phyloP scores from a whole-genome alignment of 768 basidiomycete species.

The Leccinum uliginosum region DNA sequence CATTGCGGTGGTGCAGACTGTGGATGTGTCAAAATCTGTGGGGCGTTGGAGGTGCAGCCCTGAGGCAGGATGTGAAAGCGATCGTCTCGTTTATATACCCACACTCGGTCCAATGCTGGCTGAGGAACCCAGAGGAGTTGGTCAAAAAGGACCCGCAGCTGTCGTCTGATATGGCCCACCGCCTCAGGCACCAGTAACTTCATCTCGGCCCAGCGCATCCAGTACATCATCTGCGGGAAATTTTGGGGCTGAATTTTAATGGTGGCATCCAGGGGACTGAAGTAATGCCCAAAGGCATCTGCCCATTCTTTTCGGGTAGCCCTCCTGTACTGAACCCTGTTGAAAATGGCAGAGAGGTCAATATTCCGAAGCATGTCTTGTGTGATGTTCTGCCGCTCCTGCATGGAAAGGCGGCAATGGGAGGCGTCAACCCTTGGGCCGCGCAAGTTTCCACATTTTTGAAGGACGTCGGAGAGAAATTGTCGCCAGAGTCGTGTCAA shows the following conservation, averaged over 20 bases:
- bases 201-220: constrained; percentile 2
- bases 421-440: neutral
- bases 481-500: neutral
- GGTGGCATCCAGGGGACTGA: neutral
- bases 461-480: neutral
- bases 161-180: neutral
- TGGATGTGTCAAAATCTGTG: neutral
- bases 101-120: neutral
- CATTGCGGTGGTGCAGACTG: neutral
- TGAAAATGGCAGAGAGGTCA: neutral
- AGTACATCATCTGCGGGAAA: constrained; percentile 2
- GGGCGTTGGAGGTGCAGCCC: neutral
- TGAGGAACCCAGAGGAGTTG: constrained; percentile 3
- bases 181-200: neutral
- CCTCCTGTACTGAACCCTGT: neutral
- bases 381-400: neutral
- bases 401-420: constrained; percentile 1
- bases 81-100: neutral
- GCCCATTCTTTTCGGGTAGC: neutral
- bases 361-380: neutral
- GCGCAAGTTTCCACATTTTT: constrained; percentile 4
- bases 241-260: neutral
- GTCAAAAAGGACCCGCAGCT: constrained; percentile 1
- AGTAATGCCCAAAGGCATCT: neutral
- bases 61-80: neutral